Evolutionary conservation across 768 basidiomycete genomes (phyloP), one percentile per base, ranked within the genome.

Genomic region (Tubosaeta sp.): DNA sequence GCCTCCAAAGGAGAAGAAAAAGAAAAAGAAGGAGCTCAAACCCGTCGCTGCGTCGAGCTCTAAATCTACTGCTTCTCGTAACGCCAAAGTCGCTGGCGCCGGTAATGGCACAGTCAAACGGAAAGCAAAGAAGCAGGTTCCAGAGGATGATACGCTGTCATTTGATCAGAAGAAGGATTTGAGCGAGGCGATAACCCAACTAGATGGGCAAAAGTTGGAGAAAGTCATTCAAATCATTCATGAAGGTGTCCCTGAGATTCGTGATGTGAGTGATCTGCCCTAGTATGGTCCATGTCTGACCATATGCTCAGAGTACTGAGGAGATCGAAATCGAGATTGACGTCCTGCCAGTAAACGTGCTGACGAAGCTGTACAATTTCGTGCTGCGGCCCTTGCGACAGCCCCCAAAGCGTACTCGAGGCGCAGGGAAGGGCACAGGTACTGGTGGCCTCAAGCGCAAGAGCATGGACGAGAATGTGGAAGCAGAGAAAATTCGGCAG

Each of bases 301-400:
- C 45, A 13, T 53, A 25, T 46, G 56, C 49, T 53, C 73, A 93
- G 90, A 93, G 90, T 69, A 89, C 87, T 41, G 93, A 97, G 70
- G 96, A 99, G 74, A 97, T 99, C 63, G 96, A 99, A 69, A 82
- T 99, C 38, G 96, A 99, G 71, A 98, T 99, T 63, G 96, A 98
- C 64, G 75, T 83, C 35, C 76, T 99, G 29, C 94, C 96, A 44
- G 77, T 89, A 7, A 69, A 80, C 27, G 94, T 96, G 40, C 81
- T 97, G 47, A 87, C 88, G 47, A 91, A 92, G 71, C 79, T 99
- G 25, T 99, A 97, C 76, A 94, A 95, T 71, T 93, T 90, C 64
- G 95, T 97, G 58, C 76, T 95, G 51, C 84, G 88, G 10, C 90
- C 90, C 1, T 67, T 84, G 53, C 82, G 83, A 27, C 81, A 84